phyloP scores from a whole-genome alignment of 2,329 filamentous ascomycete genomes.

The Botryotinia calthae region DNA sequence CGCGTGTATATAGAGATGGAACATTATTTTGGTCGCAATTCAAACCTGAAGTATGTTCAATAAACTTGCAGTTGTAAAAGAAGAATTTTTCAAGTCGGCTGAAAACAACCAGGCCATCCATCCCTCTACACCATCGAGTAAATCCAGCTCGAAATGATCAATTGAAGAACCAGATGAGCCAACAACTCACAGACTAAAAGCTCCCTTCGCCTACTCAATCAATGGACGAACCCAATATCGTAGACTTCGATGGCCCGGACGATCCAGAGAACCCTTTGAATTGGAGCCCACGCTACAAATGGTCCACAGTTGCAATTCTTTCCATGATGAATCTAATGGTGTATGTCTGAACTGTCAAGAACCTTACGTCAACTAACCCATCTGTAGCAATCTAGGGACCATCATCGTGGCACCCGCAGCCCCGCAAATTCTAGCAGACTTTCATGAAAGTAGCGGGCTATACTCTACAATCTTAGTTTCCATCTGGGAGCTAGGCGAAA shows the following conservation, averaged over 20 bases:
- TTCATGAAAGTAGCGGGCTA: not conserved
- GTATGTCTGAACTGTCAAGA: not conserved
- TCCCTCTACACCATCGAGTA: not conserved
- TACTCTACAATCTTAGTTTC: not conserved
- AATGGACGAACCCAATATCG: not conserved
- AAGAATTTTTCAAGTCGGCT: not conserved
- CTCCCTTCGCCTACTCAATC: not conserved
- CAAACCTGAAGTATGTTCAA: not conserved
- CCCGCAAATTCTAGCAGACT: not conserved
- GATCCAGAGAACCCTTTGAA: conserved; percentile 26
- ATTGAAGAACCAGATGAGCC: too few species aligned
- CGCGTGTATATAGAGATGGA: not conserved
- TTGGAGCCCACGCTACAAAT: conserved; percentile 17
- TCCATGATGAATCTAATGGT: not conserved
- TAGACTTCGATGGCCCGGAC: conserved; percentile 22
- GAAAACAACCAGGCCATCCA: not conserved
- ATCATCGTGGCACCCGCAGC: not conserved
- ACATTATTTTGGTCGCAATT: not conserved
- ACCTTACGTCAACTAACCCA: not conserved
- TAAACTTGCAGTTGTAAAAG: not conserved
- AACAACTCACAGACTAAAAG: too few species aligned
- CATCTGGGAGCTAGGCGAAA: not conserved
- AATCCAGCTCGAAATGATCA: too few species aligned
- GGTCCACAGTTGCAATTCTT: not conserved
- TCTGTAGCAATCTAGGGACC: not conserved